Conservation (phyloP, 2,329 filamentous ascomycete genomes). For the Neofusicoccum sp. region DNA sequence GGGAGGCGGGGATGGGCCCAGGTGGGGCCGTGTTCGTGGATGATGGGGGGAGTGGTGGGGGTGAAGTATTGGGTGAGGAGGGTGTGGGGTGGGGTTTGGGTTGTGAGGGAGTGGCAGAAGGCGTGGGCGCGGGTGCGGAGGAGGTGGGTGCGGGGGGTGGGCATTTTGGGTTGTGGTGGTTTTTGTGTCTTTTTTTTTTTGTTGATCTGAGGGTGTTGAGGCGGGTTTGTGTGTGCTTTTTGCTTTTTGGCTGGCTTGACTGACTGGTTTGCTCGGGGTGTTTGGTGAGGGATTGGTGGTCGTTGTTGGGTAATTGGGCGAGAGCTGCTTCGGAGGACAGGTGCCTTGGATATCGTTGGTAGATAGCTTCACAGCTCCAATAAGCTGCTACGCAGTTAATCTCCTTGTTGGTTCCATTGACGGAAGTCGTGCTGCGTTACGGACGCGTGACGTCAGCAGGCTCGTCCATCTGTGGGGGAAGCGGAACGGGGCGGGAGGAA, state of each 20-base stretch:
- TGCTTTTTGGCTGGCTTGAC: not conserved
- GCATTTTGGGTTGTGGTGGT: not conserved
- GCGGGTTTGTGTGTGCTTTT: no score
- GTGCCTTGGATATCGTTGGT: no score
- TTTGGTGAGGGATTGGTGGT: not conserved
- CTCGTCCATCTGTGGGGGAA: not conserved
- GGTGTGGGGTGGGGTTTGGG: not conserved
- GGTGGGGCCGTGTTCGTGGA: slow-evolving; percentile 16
- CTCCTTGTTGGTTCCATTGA: no score
- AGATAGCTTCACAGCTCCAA: no score
- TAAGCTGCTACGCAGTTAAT: no score
- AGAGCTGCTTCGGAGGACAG: not conserved
- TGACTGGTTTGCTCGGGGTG: not conserved
- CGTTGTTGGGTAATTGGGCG: not conserved
- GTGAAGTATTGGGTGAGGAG: slow-evolving; percentile 4
- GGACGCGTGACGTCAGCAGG: not conserved
- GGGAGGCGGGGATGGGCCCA: slow-evolving; percentile 1
- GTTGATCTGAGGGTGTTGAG: not conserved
- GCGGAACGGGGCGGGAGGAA: not conserved
- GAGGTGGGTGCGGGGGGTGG: not conserved
- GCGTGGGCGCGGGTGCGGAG: slow-evolving; percentile 7
- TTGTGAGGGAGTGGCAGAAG: slow-evolving; percentile 4
- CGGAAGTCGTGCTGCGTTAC: no score
- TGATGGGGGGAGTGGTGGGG: not conserved
- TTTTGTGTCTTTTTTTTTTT: not conserved